These are phyloP conservation scores for Fusarium sulawesiense DNA, from an alignment of 2,329 filamentous ascomycete genomes.

Conservation along the genomic window DNA sequence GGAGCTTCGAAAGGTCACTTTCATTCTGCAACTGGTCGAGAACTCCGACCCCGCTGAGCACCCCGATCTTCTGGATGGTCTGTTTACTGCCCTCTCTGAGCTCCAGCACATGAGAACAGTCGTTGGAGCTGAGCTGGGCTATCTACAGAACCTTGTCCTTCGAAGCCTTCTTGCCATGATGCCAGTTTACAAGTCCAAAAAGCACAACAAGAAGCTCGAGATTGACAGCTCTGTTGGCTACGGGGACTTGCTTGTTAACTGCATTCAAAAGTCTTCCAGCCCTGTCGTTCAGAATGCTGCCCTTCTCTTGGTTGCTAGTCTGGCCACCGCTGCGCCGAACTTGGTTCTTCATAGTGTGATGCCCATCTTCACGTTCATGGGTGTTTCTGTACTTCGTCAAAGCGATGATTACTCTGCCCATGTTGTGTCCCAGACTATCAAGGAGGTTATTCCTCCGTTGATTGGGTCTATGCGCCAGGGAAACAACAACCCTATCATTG, in stretches of 20 bases:
- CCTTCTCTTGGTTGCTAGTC: conserved; percentile 84
- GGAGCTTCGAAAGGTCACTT: conserved; percentile 80
- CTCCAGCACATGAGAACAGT: conserved; percentile 86
- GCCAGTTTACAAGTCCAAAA: conserved; percentile 74
- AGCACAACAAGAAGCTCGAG: conserved; percentile 65
- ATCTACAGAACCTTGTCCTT: conserved; percentile 87
- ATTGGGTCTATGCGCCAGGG: conserved; percentile 86
- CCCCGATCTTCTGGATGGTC: conserved; percentile 77
- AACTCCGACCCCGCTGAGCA: conserved; percentile 80
- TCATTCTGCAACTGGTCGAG: conserved; percentile 90
- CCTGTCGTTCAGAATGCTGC: conserved; percentile 95
- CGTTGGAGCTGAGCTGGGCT: conserved; percentile 87
- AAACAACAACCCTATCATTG: conserved; percentile 80
- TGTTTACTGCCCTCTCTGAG: conserved; percentile 89
- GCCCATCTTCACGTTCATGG: conserved; percentile 99
- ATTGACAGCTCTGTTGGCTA: conserved; percentile 85
- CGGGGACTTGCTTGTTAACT: conserved; percentile 91
- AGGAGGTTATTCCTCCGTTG: conserved; percentile 91
- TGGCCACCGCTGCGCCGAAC: conserved; percentile 90
- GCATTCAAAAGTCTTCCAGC: conserved; percentile 89
- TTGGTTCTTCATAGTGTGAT: conserved; percentile 96
- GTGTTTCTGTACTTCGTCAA: conserved; percentile 87
- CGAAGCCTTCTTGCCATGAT: conserved; percentile 87
- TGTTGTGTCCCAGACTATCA: conserved; percentile 94
- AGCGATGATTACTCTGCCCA: conserved; percentile 97